Evolutionary conservation across 2,329 filamentous ascomycete species (phyloP).

Genomic region (Colletotrichum liaoningense): DNA sequence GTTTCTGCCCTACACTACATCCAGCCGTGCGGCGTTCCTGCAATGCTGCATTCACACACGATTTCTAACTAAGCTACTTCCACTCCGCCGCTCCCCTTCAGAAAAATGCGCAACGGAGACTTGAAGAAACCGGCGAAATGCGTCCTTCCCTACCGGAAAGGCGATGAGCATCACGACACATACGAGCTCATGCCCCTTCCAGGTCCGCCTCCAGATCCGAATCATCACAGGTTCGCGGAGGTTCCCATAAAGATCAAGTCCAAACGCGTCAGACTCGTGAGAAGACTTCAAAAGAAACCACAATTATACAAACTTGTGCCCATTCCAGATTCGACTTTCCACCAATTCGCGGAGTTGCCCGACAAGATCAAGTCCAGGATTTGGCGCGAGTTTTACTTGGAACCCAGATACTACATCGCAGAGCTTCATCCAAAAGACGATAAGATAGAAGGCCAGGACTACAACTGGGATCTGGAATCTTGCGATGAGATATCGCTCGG

Average conservation of each 20-base stretch:
- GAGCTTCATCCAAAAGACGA: not conserved
- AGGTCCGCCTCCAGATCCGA: not conserved
- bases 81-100: too few species aligned
- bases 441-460: not conserved
- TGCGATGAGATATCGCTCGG: not conserved
- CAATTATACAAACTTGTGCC: not conserved
- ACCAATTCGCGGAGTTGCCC: not conserved
- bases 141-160: not conserved
- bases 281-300: too few species aligned
- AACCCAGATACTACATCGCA: not conserved
- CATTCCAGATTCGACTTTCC: not conserved
- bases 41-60: too few species aligned
- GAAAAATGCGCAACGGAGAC: not conserved
- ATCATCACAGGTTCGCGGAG: not conserved
- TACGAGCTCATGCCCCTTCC: not conserved
- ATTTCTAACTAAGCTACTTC: not conserved
- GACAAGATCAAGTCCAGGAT: not conserved
- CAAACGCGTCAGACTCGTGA: not conserved
- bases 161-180: not conserved
- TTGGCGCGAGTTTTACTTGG: not conserved
- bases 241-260: not conserved
- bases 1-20: too few species aligned
- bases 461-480: not conserved
- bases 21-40: too few species aligned
- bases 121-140: not conserved